Conservation (phyloP, 2,329 filamentous ascomycete species). For the Xylariales sp. region DNA sequence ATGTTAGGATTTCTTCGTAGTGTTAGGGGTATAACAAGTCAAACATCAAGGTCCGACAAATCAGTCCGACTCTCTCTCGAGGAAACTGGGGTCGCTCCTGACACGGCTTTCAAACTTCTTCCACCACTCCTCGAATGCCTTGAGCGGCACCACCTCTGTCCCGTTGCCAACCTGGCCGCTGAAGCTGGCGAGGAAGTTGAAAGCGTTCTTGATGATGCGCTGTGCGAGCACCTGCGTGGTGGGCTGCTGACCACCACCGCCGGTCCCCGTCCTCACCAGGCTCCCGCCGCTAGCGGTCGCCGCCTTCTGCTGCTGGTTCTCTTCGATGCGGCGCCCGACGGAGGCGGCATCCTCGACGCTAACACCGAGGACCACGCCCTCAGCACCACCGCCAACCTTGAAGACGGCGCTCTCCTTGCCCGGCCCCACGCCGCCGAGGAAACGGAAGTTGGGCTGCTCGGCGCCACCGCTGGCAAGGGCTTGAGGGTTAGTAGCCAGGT, state of each 20-base stretch:
- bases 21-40: no score
- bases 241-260: constrained; percentile 30
- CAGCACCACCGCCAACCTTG: constrained; percentile 51
- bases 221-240: constrained; percentile 81
- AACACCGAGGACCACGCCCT: constrained; percentile 69
- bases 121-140: constrained; percentile 98
- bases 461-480: constrained; percentile 35
- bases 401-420: constrained; percentile 93
- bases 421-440: constrained; percentile 83
- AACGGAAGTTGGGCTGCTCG: constrained; percentile 62
- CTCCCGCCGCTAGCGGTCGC: constrained; percentile 9
- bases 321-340: constrained; percentile 65
- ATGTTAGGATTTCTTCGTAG: no score
- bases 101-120: constrained; percentile 87
- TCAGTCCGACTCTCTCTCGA: constrained; percentile 59
- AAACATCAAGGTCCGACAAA: no score
- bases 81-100: constrained; percentile 79
- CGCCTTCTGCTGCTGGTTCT: constrained; percentile 11
- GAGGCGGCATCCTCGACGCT: constrained; percentile 71
- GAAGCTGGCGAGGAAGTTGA: constrained; percentile 92
- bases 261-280: constrained; percentile 12
- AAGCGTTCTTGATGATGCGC: constrained; percentile 92
- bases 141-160: constrained; percentile 86
- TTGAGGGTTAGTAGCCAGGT: constrained; percentile 55
- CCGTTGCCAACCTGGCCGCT: constrained; percentile 62